These are phyloP conservation scores for Chenopodium formosanum DNA, from an alignment of 148 eudicot species.

Conservation along the genomic window DNA sequence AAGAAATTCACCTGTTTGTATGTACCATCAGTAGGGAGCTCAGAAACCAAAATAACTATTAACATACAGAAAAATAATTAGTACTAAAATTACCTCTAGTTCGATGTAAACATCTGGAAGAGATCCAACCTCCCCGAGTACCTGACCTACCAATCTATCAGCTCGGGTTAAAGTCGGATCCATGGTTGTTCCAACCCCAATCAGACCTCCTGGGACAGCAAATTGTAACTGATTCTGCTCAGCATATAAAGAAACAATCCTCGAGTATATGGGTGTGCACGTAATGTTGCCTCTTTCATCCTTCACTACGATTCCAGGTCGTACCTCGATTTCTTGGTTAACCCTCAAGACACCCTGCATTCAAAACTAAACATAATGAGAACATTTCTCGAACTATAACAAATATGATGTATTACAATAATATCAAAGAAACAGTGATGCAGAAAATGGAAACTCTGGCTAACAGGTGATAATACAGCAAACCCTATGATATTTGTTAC, in stretches of 20 bases:
- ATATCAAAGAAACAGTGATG: not conserved
- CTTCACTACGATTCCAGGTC: constrained; percentile 91
- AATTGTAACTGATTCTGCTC: constrained; percentile 90
- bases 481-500: not conserved
- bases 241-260: constrained; percentile 87
- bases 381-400: not conserved
- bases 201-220: constrained; percentile 97
- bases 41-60: not conserved
- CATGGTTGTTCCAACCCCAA: constrained; percentile 98
- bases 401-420: not conserved
- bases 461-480: not conserved
- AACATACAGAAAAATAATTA: not conserved
- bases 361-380: not conserved
- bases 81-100: constrained; percentile 61
- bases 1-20: constrained; percentile 81
- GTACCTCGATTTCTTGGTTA: constrained; percentile 85
- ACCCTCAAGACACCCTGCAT: constrained; percentile 89
- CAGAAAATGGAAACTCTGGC: not conserved
- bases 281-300: constrained; percentile 83
- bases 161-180: constrained; percentile 95
- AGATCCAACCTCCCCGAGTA: constrained; percentile 96
- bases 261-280: constrained; percentile 93
- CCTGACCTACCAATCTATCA: constrained; percentile 95
- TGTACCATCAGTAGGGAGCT: not conserved
- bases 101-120: constrained; percentile 89